phyloP scores from a whole-genome alignment of 2,329 filamentous ascomycete genomes.

The Penicillium sumatraense region DNA sequence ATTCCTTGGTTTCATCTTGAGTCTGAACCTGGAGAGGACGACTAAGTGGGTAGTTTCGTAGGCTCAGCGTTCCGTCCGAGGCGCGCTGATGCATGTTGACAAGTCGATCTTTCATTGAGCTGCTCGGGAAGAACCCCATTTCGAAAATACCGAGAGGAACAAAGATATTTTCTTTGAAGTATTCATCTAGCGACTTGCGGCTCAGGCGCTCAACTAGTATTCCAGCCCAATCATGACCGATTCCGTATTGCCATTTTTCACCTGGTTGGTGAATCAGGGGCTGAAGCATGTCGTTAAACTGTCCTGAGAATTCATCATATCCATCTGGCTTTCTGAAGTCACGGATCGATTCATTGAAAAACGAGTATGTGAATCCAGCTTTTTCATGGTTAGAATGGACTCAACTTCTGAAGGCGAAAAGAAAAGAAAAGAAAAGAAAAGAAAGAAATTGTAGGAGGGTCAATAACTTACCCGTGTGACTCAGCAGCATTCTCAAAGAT shows the following conservation, averaged over 20 bases:
- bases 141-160: constrained; percentile 54
- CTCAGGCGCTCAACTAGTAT: constrained; percentile 54
- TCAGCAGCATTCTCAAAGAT: too few relatives aligned
- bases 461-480: too few relatives aligned
- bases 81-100: constrained; percentile 62
- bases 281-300: constrained; percentile 55
- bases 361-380: constrained; percentile 63
- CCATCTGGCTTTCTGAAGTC: constrained; percentile 56
- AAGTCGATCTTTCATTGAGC: constrained; percentile 59
- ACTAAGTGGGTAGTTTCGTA: constrained; percentile 57
- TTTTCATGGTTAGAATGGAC: too few relatives aligned
- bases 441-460: too few relatives aligned
- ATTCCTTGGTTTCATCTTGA: constrained; percentile 49
- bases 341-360: constrained; percentile 56
- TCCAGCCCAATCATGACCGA: constrained; percentile 60
- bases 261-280: constrained; percentile 69
- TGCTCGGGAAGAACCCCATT: constrained; percentile 62
- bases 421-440: too few relatives aligned
- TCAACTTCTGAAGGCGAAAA: too few relatives aligned
- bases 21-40: constrained; percentile 47
- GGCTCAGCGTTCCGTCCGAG: constrained; percentile 46
- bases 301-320: constrained; percentile 62
- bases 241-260: constrained; percentile 63
- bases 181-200: constrained; percentile 52
- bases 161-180: constrained; percentile 55